Base-by-base conservation (phyloP, 805 yeast species). In the Candida ortonii region DNA sequence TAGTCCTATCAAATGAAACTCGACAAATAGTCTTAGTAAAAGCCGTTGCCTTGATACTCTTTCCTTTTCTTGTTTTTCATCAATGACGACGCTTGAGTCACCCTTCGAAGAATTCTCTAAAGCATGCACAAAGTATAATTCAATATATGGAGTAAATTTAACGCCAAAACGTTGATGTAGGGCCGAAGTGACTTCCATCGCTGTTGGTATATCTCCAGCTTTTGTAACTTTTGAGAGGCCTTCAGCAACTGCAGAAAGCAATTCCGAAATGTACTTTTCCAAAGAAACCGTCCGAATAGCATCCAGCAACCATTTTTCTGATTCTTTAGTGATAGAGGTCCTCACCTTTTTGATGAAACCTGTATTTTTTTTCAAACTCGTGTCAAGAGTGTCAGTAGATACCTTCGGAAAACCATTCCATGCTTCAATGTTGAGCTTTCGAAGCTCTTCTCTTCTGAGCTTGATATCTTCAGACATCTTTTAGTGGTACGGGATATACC, bases 301-400 rank as follows among this genome's bases (percentile, higher is more conserved):
- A 34, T 75, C 72, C 23, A 85, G 39, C 2, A 84, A 57, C 6
- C 68, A 53, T 26, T 47, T 51, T 36, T 58, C 57, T 24, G 69
- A 68, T 6, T 80, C 89, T 24, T 68, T 69, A 23, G 64, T 71
- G 16, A 87, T 57, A 2, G 79, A 66, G 2, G 71, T 65, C 43
- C 79, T 71, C 33, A 88, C 53, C 47, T 81, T 82, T 53, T 80
- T 83, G 32, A 87, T 78, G 50, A 85, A 84, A 0, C 87, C 82
- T 3, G 86, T 76, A 53, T 89, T 85, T 55, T 81, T 84, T 65
- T 88, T 88, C 45, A 88, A 64, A 37, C 89, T 81, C 0, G 94
- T 66, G 53, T 88, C 96, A 7, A 78, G 56, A 25, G 53, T 28
- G 25, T 46, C 50, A 25, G 51, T 26, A n/a, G 51, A 50, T 33